Conservation (phyloP, 192 early-diverging fungal species). For the Thoreauomyces humboldtii region DNA sequence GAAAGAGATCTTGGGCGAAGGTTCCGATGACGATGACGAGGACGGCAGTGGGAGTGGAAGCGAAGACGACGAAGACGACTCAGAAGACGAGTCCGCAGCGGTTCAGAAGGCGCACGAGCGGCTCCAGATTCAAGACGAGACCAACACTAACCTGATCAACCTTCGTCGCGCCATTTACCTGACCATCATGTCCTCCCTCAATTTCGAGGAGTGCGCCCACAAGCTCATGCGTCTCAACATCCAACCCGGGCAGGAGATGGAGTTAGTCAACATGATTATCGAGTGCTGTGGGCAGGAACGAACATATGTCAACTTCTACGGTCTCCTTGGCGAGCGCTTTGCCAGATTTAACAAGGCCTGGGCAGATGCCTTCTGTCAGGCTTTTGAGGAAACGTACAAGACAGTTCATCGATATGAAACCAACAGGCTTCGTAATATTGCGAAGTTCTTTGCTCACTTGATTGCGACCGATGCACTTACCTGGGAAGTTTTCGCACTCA, state of each 20-base stretch:
- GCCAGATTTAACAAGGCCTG: slow-evolving; percentile 79
- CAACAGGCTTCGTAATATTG: slow-evolving; percentile 88
- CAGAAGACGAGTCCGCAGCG: slow-evolving; percentile 52
- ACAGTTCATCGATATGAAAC: slow-evolving; percentile 93
- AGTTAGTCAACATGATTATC: slow-evolving; percentile 94
- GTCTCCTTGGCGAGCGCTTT: slow-evolving; percentile 90
- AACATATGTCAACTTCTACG: slow-evolving; percentile 92
- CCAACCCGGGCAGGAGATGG: slow-evolving; percentile 81
- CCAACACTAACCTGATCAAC: slow-evolving; percentile 84
- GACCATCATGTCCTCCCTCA: slow-evolving; percentile 91
- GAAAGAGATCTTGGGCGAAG: slow-evolving; percentile 82
- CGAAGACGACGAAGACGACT: slow-evolving; percentile 54
- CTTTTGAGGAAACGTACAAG: slow-evolving; percentile 82
- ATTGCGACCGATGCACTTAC: slow-evolving; percentile 79
- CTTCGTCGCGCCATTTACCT: slow-evolving; percentile 92
- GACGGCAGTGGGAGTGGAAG: slow-evolving; percentile 40
- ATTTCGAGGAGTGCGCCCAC: slow-evolving; percentile 94
- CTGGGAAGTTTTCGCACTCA: slow-evolving; percentile 76
- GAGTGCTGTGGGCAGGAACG: slow-evolving; percentile 96
- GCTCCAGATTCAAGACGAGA: slow-evolving; percentile 77
- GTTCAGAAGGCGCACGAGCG: slow-evolving; percentile 43
- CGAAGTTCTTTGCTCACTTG: slow-evolving; percentile 86
- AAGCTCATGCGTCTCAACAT: slow-evolving; percentile 88
- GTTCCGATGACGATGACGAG: slow-evolving; percentile 40
- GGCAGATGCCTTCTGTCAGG: slow-evolving; percentile 72